Conservation (phyloP, 306 rosid species). For the Purshia tridentata region DNA sequence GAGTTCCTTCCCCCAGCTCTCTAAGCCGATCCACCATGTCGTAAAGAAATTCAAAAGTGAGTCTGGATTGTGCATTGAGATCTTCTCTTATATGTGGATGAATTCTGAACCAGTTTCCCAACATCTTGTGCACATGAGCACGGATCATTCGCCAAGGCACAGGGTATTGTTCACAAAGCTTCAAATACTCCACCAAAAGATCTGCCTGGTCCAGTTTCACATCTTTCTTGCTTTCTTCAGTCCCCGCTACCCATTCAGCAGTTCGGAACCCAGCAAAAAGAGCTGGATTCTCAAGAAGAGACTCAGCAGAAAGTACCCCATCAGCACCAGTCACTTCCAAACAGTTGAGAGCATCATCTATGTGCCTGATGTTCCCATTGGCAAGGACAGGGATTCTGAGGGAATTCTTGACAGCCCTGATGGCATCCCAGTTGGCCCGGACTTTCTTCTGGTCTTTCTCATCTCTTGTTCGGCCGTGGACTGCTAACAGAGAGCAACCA, state of each 20-base stretch:
- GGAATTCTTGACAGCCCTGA: constrained; percentile 73
- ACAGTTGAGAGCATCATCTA: constrained; percentile 47
- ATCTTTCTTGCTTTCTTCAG: constrained; percentile 37
- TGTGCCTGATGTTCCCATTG: constrained; percentile 56
- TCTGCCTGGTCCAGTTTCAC: constrained; percentile 76
- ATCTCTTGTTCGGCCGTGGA: constrained; percentile 89
- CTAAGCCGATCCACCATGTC: constrained; percentile 65
- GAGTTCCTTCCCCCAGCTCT: constrained; percentile 69
- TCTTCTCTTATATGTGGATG: constrained; percentile 92
- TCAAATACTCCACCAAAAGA: constrained; percentile 74
- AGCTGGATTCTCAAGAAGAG: constrained; percentile 93
- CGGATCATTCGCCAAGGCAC: constrained; percentile 98
- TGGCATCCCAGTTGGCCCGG: constrained; percentile 87
- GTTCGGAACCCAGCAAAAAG: constrained; percentile 85
- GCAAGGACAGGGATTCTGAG: constrained; percentile 67
- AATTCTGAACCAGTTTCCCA: constrained; percentile 92
- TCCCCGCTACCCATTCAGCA: constrained; percentile 53
- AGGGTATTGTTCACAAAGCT: constrained; percentile 75
- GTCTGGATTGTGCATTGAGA: constrained; percentile 65
- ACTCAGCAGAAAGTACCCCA: constrained; percentile 64
- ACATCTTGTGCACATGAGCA: constrained; percentile 81
- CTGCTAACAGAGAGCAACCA: constrained; percentile 85
- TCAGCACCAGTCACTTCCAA: constrained; percentile 51
- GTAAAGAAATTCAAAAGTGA: constrained; percentile 85
- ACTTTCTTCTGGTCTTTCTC: constrained; percentile 87